Conservation (phyloP, 2,329 filamentous ascomycete genomes). For the Leptographium procerum region DNA sequence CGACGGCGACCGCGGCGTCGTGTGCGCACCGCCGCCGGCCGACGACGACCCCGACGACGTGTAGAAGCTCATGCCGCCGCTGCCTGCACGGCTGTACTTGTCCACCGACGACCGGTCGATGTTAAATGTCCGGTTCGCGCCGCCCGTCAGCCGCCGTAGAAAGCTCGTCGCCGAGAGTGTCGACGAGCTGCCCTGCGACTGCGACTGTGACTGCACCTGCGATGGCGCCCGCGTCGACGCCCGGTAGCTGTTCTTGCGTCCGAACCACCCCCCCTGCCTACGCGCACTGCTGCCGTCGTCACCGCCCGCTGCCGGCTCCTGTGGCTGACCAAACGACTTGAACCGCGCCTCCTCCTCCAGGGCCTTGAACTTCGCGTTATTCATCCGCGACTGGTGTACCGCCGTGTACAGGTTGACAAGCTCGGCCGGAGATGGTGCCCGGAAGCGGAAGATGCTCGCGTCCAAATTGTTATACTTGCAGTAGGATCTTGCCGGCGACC, state of each 20-base stretch:
- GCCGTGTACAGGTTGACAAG: conserved; percentile 74
- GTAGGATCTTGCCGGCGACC: conserved; percentile 66
- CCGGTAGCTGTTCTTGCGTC: conserved; percentile 53
- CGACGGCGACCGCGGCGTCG: conserved; percentile 45
- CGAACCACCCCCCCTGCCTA: conserved; percentile 44
- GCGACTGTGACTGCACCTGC: conserved; percentile 50
- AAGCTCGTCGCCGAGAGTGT: conserved; percentile 62
- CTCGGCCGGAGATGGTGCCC: conserved; percentile 63
- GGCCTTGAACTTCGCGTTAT: conserved; percentile 78
- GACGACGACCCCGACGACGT: conserved; percentile 43
- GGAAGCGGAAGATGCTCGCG: conserved; percentile 75
- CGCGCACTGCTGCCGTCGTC: conserved; percentile 26
- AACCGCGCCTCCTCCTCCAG: conserved; percentile 55
- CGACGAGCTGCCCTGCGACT: conserved; percentile 59
- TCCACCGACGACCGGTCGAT: conserved; percentile 68
- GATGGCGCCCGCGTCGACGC: conserved; percentile 49
- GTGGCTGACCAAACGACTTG: conserved; percentile 57
- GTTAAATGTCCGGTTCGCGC: conserved; percentile 59
- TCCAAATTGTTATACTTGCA: conserved; percentile 58
- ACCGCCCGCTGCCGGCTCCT: conserved; percentile 28
- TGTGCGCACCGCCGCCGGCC: conserved; percentile 28
- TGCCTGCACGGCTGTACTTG: conserved; percentile 37
- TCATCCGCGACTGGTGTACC: conserved; percentile 79
- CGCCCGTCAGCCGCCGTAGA: conserved; percentile 65
- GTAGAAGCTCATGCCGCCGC: conserved; percentile 47